phyloP scores from a whole-genome alignment of 257 asterid species.

The Capsicum rhomboideum region DNA sequence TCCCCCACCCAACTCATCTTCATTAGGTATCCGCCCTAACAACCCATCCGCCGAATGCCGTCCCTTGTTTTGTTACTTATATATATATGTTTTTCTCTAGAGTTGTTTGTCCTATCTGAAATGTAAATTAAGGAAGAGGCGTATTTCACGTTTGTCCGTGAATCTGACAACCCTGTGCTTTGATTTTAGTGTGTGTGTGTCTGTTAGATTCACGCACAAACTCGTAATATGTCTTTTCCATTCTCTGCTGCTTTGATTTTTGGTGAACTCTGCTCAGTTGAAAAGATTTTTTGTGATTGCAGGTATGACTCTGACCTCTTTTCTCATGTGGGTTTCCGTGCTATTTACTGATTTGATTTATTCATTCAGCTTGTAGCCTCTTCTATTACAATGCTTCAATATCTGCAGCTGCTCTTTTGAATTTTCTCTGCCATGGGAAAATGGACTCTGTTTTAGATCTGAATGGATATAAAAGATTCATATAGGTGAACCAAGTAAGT shows the following conservation, averaged over 20 bases:
- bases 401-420: neutral
- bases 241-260: neutral
- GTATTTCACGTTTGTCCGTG: constrained; percentile 15
- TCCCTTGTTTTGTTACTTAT: neutral
- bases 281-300: neutral
- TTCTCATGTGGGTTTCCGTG: neutral
- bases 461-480: neutral
- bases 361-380: too few relatives aligned
- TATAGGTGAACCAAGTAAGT: neutral
- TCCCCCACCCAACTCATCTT: neutral
- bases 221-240: constrained; percentile 8
- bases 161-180: neutral
- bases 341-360: neutral
- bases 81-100: too few relatives aligned
- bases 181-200: too few relatives aligned
- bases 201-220: constrained; percentile 19
- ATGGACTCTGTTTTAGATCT: neutral
- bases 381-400: neutral
- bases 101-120: neutral
- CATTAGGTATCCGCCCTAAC: neutral
- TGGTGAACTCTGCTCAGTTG: neutral
- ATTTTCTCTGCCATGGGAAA: neutral
- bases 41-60: neutral
- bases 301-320: neutral
- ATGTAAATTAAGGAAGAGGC: neutral